Conservation (phyloP, 148 eudicot genomes). For the Vaccinium vitisidaea region DNA sequence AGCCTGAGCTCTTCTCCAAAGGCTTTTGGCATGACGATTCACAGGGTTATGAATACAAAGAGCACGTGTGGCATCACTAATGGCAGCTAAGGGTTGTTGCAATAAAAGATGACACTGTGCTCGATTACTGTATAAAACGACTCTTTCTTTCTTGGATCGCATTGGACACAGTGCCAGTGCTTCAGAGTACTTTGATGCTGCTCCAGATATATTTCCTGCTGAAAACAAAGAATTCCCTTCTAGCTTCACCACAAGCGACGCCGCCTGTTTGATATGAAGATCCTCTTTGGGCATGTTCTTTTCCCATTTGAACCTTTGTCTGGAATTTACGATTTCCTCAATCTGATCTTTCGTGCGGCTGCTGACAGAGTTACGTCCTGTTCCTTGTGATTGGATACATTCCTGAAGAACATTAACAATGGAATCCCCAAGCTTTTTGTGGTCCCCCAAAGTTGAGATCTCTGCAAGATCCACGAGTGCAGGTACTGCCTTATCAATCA, state of each 20-base stretch:
- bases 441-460: slow-evolving; percentile 75
- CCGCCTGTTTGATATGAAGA: slow-evolving; percentile 93
- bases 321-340: slow-evolving; percentile 66
- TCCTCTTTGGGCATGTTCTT: slow-evolving; percentile 94
- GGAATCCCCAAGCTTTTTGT: slow-evolving; percentile 90
- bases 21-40: slow-evolving; percentile 91
- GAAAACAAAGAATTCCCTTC: slow-evolving; percentile 96
- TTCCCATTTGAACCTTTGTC: slow-evolving; percentile 75
- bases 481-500: slow-evolving; percentile 80
- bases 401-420: slow-evolving; percentile 77
- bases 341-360: slow-evolving; percentile 54
- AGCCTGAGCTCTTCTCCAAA: slow-evolving; percentile 99
- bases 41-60: slow-evolving; percentile 87
- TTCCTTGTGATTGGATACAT: slow-evolving; percentile 66
- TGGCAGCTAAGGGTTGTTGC: slow-evolving; percentile 87
- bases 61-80: slow-evolving; percentile 92
- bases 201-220: slow-evolving; percentile 84
- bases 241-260: slow-evolving; percentile 86
- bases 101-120: slow-evolving; percentile 90
- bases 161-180: slow-evolving; percentile 86
- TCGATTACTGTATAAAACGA: slow-evolving; percentile 84
- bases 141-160: slow-evolving; percentile 88
- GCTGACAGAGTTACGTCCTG: slow-evolving; percentile 55
- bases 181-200: slow-evolving; percentile 90
- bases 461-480: slow-evolving; percentile 84